Evolutionary conservation across 1,284 basidiomycete species (phyloP), one percentile per base, ranked within the genome.

Genomic region (Apiotrichum veenhuisii): DNA sequence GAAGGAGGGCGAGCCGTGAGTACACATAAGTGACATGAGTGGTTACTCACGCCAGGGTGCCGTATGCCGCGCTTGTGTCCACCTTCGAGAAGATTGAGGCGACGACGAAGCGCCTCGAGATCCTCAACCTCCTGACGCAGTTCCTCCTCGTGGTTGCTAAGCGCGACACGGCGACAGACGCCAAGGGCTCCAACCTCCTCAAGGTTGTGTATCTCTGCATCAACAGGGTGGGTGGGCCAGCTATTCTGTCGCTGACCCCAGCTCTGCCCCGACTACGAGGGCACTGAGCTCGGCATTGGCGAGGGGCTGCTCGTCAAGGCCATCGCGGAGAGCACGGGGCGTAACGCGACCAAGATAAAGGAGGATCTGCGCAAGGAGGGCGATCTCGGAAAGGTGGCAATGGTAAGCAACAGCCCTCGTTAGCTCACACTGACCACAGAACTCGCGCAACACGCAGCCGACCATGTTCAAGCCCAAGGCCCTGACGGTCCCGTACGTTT

Each of bases 201-300:
- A 89, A 92, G 69, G 85, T 87, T 0, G 88, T 98, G 3, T 99
- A 99, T 70, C 83, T 99, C 2, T 98, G 95, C 72, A 97, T 98
- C 75, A 99, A 99, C 72, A 81, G 94, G 59, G 92, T 95, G 72
- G 49, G 85, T n/a, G n/a, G n/a, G n/a, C n/a, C n/a, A n/a, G n/a
- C n/a, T n/a, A n/a, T 77, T 2, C 41, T 46, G 12, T 12, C 12
- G 18, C 44, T 57, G 17, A 52, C 53, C 22, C 5, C 50, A 96
- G 88, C 77, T 98, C 46, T 88, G 91, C 67, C 95, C 96, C 12
- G 96, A 98, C 76, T 98, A 98, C 75, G 82, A 92, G 64, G 95
- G 96, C 4, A 82, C 97, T 45, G 96, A 99, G 74, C 83, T 99
- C 0, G 96, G 96, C 33, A 95, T 98, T 58, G 96, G 96, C 30